Conservation (phyloP, 2,329 filamentous ascomycete species). For the Pseudocercospora crystallina region DNA sequence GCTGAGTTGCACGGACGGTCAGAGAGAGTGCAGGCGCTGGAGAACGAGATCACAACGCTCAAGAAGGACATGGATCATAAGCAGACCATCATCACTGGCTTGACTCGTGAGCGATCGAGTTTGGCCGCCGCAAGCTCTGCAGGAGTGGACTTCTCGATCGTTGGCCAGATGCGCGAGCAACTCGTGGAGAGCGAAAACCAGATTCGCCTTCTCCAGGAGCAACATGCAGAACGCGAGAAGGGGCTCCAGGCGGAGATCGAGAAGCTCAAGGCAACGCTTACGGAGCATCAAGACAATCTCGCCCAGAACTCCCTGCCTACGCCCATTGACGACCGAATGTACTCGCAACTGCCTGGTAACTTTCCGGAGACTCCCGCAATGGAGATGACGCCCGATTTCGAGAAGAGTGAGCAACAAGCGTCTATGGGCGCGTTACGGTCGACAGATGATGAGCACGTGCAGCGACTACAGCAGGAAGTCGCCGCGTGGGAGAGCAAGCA, state of each 20-base stretch:
- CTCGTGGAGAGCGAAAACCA: constrained; percentile 81
- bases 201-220: constrained; percentile 70
- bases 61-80: constrained; percentile 98
- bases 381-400: constrained; percentile 25
- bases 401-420: constrained; percentile 30
- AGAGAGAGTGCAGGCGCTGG: constrained; percentile 85
- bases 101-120: constrained; percentile 90
- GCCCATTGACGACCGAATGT: constrained; percentile 18
- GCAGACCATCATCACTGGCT: constrained; percentile 89
- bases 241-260: constrained; percentile 72
- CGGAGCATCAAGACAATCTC: constrained; percentile 29
- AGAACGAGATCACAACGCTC: constrained; percentile 75
- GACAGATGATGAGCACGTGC: constrained; percentile 52
- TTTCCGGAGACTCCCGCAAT: constrained; percentile 40
- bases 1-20: constrained; percentile 84
- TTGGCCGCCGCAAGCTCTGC: constrained; percentile 65
- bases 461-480: constrained; percentile 69
- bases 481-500: constrained; percentile 75
- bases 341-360: constrained; percentile 37
- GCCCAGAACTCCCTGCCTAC: constrained; percentile 23
- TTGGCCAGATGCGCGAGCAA: constrained; percentile 83
- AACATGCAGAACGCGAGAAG: constrained; percentile 71
- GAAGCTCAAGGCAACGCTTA: constrained; percentile 60
- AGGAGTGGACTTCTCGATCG: constrained; percentile 86
- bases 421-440: constrained; percentile 19